Evolutionary conservation across 345 rosid genomes (phyloP).

Genomic region (Populus euphratica): DNA sequence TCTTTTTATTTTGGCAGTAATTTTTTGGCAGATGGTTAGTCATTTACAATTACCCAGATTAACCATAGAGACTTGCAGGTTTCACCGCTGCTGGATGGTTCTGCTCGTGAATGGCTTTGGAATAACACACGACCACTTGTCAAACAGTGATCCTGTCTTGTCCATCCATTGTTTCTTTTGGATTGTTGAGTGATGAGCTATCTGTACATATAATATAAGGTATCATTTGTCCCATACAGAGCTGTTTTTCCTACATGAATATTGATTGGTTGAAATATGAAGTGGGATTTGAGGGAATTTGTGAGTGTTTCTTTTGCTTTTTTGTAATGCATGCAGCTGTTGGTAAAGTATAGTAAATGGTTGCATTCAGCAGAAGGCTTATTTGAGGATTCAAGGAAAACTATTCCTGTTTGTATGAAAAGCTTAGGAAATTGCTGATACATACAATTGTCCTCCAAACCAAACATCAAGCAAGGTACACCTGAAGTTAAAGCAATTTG

Average conservation of each 20-base stretch:
- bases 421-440: no score
- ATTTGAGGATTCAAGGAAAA: no score
- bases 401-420: no score
- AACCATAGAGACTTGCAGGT: slow-evolving; percentile 44
- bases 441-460: no score
- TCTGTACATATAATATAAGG: slow-evolving; percentile 2
- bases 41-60: not conserved
- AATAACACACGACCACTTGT: slow-evolving; percentile 61
- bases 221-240: not conserved
- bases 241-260: not conserved
- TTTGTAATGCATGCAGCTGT: no score
- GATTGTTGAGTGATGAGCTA: not conserved
- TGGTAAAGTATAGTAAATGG: no score
- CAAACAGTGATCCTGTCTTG: slow-evolving; percentile 28
- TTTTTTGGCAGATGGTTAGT: no score
- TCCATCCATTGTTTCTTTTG: not conserved
- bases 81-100: slow-evolving; percentile 75
- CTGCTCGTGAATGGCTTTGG: slow-evolving; percentile 79
- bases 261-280: not conserved
- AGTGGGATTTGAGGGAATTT: no score
- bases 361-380: no score
- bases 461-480: no score
- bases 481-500: no score
- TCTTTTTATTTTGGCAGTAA: not conserved
- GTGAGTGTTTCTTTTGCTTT: no score